phyloP scores from a whole-genome alignment of 2,329 filamentous ascomycete species.

The Sclerotinia trifoliorum region DNA sequence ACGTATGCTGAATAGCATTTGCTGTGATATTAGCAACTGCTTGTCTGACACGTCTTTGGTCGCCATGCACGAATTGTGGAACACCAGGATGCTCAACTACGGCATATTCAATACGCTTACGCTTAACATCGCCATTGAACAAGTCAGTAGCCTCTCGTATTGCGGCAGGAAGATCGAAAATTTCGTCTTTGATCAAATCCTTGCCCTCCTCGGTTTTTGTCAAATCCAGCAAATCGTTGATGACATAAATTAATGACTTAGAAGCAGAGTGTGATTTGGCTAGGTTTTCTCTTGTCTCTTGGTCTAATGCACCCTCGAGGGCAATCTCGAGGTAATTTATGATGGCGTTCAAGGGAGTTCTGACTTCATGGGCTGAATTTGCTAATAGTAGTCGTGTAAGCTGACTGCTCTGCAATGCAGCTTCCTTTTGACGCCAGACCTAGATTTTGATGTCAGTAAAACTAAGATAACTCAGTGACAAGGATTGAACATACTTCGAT shows the following conservation, averaged over 20 bases:
- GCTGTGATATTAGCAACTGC: conserved; percentile 79
- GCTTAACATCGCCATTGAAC: conserved; percentile 69
- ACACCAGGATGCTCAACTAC: conserved; percentile 66
- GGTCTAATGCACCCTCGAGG: conserved; percentile 74
- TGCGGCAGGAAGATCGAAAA: conserved; percentile 69
- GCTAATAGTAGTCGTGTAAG: conserved; percentile 75
- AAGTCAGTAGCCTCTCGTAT: conserved; percentile 75
- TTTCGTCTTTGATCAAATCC: conserved; percentile 74
- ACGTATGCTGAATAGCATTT: conserved; percentile 81
- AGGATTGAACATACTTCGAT: conserved; percentile 63
- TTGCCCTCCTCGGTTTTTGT: conserved; percentile 86
- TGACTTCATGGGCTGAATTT: conserved; percentile 88
- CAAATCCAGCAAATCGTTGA: conserved; percentile 85
- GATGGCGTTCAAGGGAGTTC: conserved; percentile 87
- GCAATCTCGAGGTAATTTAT: conserved; percentile 95
- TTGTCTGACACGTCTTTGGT: conserved; percentile 77
- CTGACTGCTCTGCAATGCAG: conserved; percentile 76
- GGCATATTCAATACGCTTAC: conserved; percentile 72
- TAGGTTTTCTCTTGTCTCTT: conserved; percentile 81
- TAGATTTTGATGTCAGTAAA: conserved; percentile 44
- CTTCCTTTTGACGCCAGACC: conserved; percentile 89
- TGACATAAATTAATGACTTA: conserved; percentile 89
- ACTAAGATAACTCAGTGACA: background rate
- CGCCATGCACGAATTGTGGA: conserved; percentile 71
- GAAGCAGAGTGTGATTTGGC: conserved; percentile 85